Base-by-base conservation (phyloP, 441 rosid genomes). In the Eruca vesicaria region DNA sequence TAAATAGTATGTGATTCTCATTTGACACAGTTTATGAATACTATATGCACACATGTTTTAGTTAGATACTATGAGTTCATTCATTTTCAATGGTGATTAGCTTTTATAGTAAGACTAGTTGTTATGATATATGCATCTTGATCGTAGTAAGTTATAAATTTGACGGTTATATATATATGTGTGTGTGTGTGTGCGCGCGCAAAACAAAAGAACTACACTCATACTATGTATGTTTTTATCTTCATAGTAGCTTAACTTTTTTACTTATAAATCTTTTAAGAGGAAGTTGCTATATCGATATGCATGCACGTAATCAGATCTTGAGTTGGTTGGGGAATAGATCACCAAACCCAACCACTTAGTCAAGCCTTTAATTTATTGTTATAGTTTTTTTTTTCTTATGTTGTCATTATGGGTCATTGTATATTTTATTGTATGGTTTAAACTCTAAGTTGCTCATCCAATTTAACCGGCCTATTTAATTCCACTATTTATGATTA, bases 311-410 rank as follows among this genome's bases (percentile, higher is more conserved):
- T 61, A 58, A 50, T 64, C 64, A 70, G 32, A 60, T 68, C 45
- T 43, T 6, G 75, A 12, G 75, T 76, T 48, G 26, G 74, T 70
- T 50, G 75, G 57, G 80, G 59, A 64, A 56, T 73, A 66, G 77
- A 73, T 73, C 77, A 66, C 77, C 77, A 65, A 73, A 73, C 77
- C 66, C 77, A 73, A 73, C 77, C n/a, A 73, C 77, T 73, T 73
- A 53, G 57, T 53, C 66, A 43, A 31, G 66, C 77, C 16, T 65
- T 57, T 19, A 50, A 66, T 65, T 53, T 56, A 11, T 71, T 48
- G 18, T n/a, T 29, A 26, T 71, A 18, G 6, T 43, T 28, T 43
- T 61, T 3, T 18, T 38, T 28, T 36, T 66, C 4, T 57, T 23
- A n/a, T 33, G 14, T 55, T 55, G 14, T 20, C 29, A 53, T 53